phyloP scores from a whole-genome alignment of 352 stramenopile genomes.

The Blastocystis sp. region DNA sequence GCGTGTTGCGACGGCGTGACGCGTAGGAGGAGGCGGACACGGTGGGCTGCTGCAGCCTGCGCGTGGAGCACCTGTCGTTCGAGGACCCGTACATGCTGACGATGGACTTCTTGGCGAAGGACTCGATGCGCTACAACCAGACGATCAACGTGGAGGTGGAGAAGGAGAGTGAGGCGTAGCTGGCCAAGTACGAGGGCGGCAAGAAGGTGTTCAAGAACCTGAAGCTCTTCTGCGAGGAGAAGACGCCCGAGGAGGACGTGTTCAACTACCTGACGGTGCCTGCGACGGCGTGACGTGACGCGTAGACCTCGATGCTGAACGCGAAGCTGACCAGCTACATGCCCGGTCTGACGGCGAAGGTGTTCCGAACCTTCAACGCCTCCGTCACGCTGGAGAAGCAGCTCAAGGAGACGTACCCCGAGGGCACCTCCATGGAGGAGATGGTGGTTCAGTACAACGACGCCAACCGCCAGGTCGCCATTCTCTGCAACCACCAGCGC shows the following conservation, averaged over 20 bases:
- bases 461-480: constrained; percentile 99
- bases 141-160: constrained; percentile 88
- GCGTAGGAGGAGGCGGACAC: constrained; percentile 91
- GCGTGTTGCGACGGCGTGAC: constrained; percentile 75
- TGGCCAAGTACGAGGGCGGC: constrained; percentile 87
- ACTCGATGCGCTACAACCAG: constrained; percentile 99
- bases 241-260: constrained; percentile 90
- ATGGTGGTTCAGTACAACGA: constrained; percentile 95
- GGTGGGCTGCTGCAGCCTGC: constrained; percentile 97
- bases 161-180: constrained; percentile 70
- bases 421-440: constrained; percentile 78
- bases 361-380: constrained; percentile 99
- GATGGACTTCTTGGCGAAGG: constrained; percentile 98
- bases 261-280: constrained; percentile 92
- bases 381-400: constrained; percentile 97
- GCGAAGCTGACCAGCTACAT: constrained; percentile 96
- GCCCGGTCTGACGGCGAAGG: constrained; percentile 97
- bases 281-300: constrained; percentile 75
- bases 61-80: constrained; percentile 97
- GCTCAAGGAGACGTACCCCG: constrained; percentile 78
- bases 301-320: constrained; percentile 86
- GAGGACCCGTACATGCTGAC: constrained; percentile 90
- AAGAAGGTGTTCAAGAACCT: constrained; percentile 93
- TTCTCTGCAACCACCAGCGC: constrained; percentile 99
- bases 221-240: constrained; percentile 94